Evolutionary conservation across 2,329 filamentous ascomycete species (phyloP), one percentile per base, ranked within the genome.

Genomic region (Alternaria sp.): DNA sequence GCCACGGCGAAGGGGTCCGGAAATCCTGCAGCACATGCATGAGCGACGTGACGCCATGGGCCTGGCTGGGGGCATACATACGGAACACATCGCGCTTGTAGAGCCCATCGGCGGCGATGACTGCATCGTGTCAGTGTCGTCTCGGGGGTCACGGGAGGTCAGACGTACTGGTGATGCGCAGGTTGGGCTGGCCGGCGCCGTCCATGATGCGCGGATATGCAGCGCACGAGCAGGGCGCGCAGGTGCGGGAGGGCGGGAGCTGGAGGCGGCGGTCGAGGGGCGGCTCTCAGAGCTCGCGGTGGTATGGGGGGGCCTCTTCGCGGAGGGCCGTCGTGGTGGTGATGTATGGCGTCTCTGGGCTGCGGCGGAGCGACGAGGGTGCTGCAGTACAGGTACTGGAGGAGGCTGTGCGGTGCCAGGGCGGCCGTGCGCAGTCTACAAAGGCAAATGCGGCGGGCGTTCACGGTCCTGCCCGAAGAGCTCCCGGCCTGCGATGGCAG

Each of bases 61-160:
- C 36, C 28, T 21, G 26, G 40, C 45, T 17, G 21, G 10, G 36
- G 61, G 60, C 57, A 47, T 52, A 89, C 93, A 75, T 91, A 98
- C 96, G 89, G 83, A 99, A 98, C 66, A 99, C 94, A 92, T 99
- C 96, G 83, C 96, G 90, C 86, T 98, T 99, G 86, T 97, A 98
- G 70, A 99, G 87, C 65, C 96, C 96, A 86, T 99, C 96, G 74
- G 96, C 96, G 74, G 96, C 96, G 85, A 99, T 97, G 84, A 99
- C 96, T 98, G 73, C 52, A 21, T 3, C 5, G 1, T 65, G 76
- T 81, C 67, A 80, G 78, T 52, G 52, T 63, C 43, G 44, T 44
- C 49, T 15, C 11, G 12, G 19, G 62, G 62, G 54, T 50, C 54
- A 25, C 28, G 44, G 59, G 30, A 40, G 66, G 66, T 44, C 61